phyloP scores from a whole-genome alignment of 2,329 filamentous ascomycete genomes.

The Ophiostoma ips region DNA sequence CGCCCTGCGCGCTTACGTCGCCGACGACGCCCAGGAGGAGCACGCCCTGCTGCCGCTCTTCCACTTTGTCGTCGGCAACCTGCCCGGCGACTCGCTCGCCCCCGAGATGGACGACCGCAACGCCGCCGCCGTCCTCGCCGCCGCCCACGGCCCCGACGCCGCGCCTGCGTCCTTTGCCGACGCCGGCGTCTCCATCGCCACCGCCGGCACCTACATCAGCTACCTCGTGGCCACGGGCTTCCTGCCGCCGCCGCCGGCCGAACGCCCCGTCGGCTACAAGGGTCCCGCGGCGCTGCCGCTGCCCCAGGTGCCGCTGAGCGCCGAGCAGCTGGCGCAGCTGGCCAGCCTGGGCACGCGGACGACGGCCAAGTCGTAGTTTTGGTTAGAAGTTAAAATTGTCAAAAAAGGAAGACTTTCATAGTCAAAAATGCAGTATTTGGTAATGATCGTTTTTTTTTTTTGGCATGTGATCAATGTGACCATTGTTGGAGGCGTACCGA shows the following conservation, averaged over 20 bases:
- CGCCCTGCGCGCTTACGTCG: conserved; percentile 38
- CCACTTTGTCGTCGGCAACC: conserved; percentile 56
- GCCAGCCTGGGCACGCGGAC: conserved; percentile 1
- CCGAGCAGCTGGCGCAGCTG: neutral
- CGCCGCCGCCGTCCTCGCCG: conserved; percentile 42
- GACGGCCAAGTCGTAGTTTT: neutral
- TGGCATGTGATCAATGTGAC: too few relatives aligned
- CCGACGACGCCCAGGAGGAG: conserved; percentile 47
- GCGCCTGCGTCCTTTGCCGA: conserved; percentile 5
- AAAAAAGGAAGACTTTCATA: too few relatives aligned
- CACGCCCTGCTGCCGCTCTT: conserved; percentile 63
- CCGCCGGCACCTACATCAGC: neutral
- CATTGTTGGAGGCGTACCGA: too few relatives aligned
- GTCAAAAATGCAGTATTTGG: too few relatives aligned
- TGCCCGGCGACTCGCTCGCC: conserved; percentile 53
- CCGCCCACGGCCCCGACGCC: neutral
- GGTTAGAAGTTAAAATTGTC: neutral
- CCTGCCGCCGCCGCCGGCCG: neutral
- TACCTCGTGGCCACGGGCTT: conserved; percentile 2
- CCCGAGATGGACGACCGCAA: conserved; percentile 64
- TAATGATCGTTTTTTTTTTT: too few relatives aligned
- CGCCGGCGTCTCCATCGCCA: neutral
- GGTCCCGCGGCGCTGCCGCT: neutral
- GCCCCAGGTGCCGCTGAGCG: neutral
- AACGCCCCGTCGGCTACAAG: neutral